phyloP scores from a whole-genome alignment of 225 moss, liverwort and hornwort genomes.

The Bryum argenteum region DNA sequence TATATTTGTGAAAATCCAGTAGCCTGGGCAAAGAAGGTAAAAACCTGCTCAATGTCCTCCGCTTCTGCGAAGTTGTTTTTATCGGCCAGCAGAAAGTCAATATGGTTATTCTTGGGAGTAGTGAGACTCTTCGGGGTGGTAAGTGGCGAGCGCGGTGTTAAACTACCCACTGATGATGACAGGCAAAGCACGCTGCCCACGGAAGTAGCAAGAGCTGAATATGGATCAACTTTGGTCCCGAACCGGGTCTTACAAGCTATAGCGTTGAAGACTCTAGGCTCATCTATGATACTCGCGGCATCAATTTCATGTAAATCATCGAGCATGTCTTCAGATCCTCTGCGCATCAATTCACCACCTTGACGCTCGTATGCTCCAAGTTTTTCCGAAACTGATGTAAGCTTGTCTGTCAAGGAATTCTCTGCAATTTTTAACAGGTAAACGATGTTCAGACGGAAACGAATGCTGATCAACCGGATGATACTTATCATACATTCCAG shows the following conservation, averaged over 20 bases:
- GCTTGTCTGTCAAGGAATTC: conserved; percentile 47
- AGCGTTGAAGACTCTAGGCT: conserved; percentile 74
- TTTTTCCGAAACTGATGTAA: conserved; percentile 55
- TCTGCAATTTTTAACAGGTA: conserved; percentile 34
- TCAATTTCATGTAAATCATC: conserved; percentile 97
- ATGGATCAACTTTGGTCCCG: conserved; percentile 69
- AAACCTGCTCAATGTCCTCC: conserved; percentile 87
- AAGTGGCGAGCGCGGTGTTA: conserved; percentile 86
- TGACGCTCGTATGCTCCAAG: conserved; percentile 54
- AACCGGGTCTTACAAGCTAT: conserved; percentile 85
- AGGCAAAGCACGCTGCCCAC: conserved; percentile 53
- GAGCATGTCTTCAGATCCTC: conserved; percentile 94
- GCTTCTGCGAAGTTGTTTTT: conserved; percentile 67
- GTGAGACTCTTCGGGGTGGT: conserved; percentile 63
- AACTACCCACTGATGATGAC: conserved; percentile 84
- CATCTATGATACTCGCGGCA: conserved; percentile 88
- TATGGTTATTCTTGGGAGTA: conserved; percentile 75
- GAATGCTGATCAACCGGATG: conserved; percentile 17
- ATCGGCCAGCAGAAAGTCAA: conserved; percentile 76
- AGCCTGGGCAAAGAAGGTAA: conserved; percentile 17
- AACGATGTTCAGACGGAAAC: conserved; percentile 3
- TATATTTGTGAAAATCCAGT: background rate
- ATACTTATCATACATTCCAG: background rate
- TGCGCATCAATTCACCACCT: conserved; percentile 66
- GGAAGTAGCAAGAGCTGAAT: conserved; percentile 60